phyloP scores from a whole-genome alignment of 306 rosid genomes.

The Delonix regia region DNA sequence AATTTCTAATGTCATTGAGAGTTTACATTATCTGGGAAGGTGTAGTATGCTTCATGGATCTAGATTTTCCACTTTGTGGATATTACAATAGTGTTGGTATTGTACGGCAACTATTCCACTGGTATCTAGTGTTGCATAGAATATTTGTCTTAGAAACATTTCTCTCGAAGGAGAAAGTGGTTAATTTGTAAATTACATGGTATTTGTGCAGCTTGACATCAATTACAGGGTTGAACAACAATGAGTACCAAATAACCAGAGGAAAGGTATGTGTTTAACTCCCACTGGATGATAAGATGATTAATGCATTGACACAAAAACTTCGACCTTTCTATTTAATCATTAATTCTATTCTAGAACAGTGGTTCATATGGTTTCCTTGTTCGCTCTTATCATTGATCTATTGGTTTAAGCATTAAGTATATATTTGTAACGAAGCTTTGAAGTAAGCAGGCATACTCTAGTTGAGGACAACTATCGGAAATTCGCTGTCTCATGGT shows the following conservation, averaged over 20 bases:
- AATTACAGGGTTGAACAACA: conserved; percentile 88
- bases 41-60: background rate
- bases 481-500: background rate
- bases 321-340: background rate
- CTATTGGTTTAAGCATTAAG: conserved; percentile 4
- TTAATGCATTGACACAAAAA: conserved; percentile 13
- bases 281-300: background rate
- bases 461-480: background rate
- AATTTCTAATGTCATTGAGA: background rate
- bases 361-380: background rate
- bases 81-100: background rate
- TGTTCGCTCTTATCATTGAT: background rate
- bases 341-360: conserved; percentile 3
- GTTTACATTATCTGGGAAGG: background rate
- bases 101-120: background rate
- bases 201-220: conserved; percentile 64
- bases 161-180: conserved; percentile 2
- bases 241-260: conserved; percentile 89
- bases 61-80: background rate
- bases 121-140: background rate
- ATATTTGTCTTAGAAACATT: background rate
- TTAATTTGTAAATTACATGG: conserved; percentile 2
- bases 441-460: background rate
- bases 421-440: background rate
- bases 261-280: conserved; percentile 65